Base-by-base conservation (phyloP, 371 early-diverging fungal species). In the Syncephalastrum racemosum region DNA sequence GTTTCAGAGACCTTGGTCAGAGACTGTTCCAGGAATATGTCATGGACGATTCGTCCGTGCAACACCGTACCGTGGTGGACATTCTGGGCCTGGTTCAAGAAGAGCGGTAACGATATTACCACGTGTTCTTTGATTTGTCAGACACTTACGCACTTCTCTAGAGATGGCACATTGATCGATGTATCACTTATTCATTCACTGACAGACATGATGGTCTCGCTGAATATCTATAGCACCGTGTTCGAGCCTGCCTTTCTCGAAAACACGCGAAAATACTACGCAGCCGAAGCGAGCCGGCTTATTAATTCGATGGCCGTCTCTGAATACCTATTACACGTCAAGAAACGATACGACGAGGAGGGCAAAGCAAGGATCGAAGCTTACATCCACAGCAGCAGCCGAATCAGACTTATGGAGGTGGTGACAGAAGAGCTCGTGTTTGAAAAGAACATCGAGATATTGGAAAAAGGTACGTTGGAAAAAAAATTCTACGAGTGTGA, bases 191-290 rank as follows among this genome's bases (percentile, higher is more conserved):
- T 94, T 8, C 71, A 74, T 6, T 84, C 89, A 1, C 65, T 93
- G 15, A 53, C 90, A n/a, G 76, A 76, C 12, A 94, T 94, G 93
- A 65, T 90, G 58, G 52, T 84, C n/a, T 93, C 93, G 41, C 81
- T 95, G 16, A 68, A 77, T 1, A 68, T 91, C 23, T 95, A 94
- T 64, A 53, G 66, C 13, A 68, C 70, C 14, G 77, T 73, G 23
- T 92, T 96, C 65, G 90, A 94, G 67, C 56, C 72, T 12, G 60
- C 71, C 1, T 88, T 92, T 54, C 56, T 93, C 39, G 71, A 79
- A 4, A 69, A 65, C 12, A 89, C 94, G 0, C 77, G 77, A 24
- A 59, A 63, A 7, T 94, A 85, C 63, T 95, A 94, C 60, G 62
- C 66, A 19, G 69, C 60, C 18, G 92, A 93, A 62, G 82, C 87